Conservation (phyloP, 768 basidiomycete species). For the Suillus spraguei region DNA sequence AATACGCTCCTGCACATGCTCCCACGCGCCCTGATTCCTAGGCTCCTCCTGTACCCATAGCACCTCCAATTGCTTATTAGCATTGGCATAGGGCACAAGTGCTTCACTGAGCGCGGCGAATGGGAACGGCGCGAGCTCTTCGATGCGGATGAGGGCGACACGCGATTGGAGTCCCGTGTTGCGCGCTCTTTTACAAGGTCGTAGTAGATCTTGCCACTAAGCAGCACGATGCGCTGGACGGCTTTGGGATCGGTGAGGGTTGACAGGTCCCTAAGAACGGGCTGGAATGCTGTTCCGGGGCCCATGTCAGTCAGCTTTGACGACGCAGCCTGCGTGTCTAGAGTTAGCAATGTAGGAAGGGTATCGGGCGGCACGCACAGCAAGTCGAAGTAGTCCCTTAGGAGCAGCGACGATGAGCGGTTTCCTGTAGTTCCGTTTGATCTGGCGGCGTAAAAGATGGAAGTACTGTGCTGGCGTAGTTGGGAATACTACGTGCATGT, state of each 20-base stretch:
- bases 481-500: conserved; percentile 84
- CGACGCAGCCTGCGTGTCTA: conserved; percentile 61
- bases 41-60: conserved; percentile 89
- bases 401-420: conserved; percentile 85
- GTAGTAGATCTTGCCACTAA: conserved; percentile 88
- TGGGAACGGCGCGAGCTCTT: conserved; percentile 90
- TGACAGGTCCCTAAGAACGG: conserved; percentile 59
- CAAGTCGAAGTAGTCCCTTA: conserved; percentile 77
- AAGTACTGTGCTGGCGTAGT: conserved; percentile 93
- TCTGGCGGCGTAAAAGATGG: conserved; percentile 87
- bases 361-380: conserved; percentile 49
- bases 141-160: conserved; percentile 75
- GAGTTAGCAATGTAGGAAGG: not conserved
- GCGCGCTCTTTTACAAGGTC: conserved; percentile 76
- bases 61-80: conserved; percentile 38
- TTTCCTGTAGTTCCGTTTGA: conserved; percentile 83
- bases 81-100: conserved; percentile 48
- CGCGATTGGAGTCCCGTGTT: conserved; percentile 44
- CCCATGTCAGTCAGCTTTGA: conserved; percentile 66
- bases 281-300: conserved; percentile 62
- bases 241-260: conserved; percentile 28
- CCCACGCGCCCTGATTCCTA: conserved; percentile 82
- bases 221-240: conserved; percentile 67
- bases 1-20: conserved; percentile 64
- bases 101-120: conserved; percentile 52